These are phyloP conservation scores for Fusarium virguliforme DNA, from an alignment of 2,329 filamentous ascomycete species.

Conservation along the genomic window DNA sequence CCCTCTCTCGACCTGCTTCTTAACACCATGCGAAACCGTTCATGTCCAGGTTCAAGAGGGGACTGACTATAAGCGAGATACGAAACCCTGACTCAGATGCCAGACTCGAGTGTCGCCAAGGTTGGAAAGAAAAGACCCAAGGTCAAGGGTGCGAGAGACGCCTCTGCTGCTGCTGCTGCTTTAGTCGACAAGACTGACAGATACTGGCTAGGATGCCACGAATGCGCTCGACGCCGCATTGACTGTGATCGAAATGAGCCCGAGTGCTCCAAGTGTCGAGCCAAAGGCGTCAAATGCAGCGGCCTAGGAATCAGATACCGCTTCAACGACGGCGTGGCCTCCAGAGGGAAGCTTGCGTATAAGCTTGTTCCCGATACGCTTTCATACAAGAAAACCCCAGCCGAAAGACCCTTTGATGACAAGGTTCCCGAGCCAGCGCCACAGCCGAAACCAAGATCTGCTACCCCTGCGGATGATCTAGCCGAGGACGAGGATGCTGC, in stretches of 20 bases:
- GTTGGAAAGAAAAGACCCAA: conserved; percentile 26
- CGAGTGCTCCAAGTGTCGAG: conserved; percentile 16
- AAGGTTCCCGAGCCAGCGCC: background rate
- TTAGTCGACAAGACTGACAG: background rate
- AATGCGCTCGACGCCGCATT: conserved; percentile 29
- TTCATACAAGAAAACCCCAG: conserved; percentile 19
- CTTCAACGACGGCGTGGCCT: conserved; percentile 29
- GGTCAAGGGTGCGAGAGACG: conserved; percentile 19
- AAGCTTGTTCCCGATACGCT: conserved; percentile 22
- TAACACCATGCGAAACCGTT: background rate
- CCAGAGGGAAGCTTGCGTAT: conserved; percentile 25
- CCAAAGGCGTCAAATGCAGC: conserved; percentile 19
- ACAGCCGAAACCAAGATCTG: background rate
- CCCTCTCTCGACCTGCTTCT: background rate
- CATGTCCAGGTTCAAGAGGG: background rate
- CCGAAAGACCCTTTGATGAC: background rate
- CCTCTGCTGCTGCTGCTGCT: too few species aligned
- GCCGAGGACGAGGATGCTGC: background rate
- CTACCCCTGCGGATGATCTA: background rate
- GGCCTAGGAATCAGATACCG: conserved; percentile 22
- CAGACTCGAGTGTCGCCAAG: background rate
- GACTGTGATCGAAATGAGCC: conserved; percentile 26
- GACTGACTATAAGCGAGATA: background rate
- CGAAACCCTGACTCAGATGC: conserved; percentile 9
- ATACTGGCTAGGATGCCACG: conserved; percentile 17